Conservation (phyloP, 371 early-diverging fungal species). For the Mortierella sp. region DNA sequence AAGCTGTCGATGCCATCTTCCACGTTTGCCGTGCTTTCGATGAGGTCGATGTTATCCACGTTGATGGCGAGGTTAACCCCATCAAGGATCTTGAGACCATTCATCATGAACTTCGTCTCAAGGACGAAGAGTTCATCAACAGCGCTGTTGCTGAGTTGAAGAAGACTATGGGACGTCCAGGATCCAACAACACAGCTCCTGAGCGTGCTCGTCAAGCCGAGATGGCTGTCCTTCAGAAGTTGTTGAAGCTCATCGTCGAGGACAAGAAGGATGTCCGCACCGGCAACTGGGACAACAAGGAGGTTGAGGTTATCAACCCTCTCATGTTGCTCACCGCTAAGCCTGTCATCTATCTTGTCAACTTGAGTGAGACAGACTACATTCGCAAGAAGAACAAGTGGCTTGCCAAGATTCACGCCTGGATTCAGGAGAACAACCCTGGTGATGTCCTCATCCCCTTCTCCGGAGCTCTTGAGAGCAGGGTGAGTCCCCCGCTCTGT, state of each 20-base stretch:
- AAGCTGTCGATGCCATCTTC: slow-evolving; percentile 94
- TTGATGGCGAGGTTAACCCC: slow-evolving; percentile 91
- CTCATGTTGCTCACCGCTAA: slow-evolving; percentile 92
- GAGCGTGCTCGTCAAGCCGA: slow-evolving; percentile 49
- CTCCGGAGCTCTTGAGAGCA: slow-evolving; percentile 86
- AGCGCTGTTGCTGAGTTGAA: slow-evolving; percentile 63
- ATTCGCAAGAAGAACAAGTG: slow-evolving; percentile 79
- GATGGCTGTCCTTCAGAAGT: slow-evolving; percentile 58
- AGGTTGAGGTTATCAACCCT: slow-evolving; percentile 84
- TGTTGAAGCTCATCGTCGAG: slow-evolving; percentile 57
- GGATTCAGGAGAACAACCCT: slow-evolving; percentile 90
- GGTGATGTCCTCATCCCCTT: slow-evolving; percentile 94
- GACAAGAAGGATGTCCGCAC: slow-evolving; percentile 70
- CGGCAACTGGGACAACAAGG: slow-evolving; percentile 70
- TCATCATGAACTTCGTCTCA: slow-evolving; percentile 89
- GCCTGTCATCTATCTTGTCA: slow-evolving; percentile 94
- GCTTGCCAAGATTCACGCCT: slow-evolving; percentile 81
- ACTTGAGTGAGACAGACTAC: slow-evolving; percentile 84
- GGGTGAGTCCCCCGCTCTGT: slow-evolving; percentile 56
- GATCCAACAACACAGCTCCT: slow-evolving; percentile 48
- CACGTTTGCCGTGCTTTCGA: slow-evolving; percentile 91
- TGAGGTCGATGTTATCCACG: slow-evolving; percentile 90
- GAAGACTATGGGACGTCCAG: slow-evolving; percentile 57
- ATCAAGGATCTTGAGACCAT: slow-evolving; percentile 92
- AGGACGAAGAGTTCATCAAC: slow-evolving; percentile 85